Evolutionary conservation across 1,284 basidiomycete genomes (phyloP).

Genomic region (Malassezia pachydermatis): DNA sequence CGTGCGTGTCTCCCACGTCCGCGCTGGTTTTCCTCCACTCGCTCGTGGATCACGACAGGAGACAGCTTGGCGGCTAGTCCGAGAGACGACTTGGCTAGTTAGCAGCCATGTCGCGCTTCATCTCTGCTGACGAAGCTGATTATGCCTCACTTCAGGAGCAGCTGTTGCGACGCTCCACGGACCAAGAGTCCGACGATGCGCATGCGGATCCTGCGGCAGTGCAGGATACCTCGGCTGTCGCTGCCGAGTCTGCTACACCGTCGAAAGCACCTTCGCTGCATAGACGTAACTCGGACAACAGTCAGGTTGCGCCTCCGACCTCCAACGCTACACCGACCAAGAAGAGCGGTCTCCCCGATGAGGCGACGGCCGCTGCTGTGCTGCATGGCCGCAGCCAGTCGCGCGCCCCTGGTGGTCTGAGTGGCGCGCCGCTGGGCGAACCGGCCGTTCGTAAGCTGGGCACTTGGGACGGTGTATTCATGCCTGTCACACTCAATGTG

Average conservation of each 20-base stretch:
- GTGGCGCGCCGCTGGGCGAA: not conserved
- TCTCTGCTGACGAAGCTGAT: constrained; percentile 34
- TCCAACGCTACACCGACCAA: not conserved
- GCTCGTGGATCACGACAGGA: too few species aligned
- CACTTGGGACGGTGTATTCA: constrained; percentile 46
- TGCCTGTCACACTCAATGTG: constrained; percentile 47
- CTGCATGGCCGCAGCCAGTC: not conserved
- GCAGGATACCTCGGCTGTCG: not conserved
- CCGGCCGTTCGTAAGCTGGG: constrained; percentile 37
- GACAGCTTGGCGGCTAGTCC: too few species aligned
- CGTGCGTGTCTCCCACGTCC: not conserved
- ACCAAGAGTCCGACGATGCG: constrained; percentile 14
- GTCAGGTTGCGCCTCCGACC: not conserved
- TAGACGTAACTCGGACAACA: constrained; percentile 14
- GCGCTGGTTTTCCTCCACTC: too few species aligned
- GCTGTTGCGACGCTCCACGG: constrained; percentile 26
- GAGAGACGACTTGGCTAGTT: too few species aligned
- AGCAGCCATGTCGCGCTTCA: constrained; percentile 46
- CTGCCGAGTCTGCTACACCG: not conserved
- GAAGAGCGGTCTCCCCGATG: constrained; percentile 11
- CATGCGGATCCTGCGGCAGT: not conserved
- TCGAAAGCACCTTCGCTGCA: not conserved
- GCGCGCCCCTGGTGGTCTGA: not conserved
- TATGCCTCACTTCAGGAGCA: constrained; percentile 38
- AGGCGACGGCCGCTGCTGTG: constrained; percentile 8